A percentile compares a stretch with the other conserved stretches of the same genome.
phyloP scores from a whole-genome alignment of 257 asterid species.

The Asclepias syriaca region DNA sequence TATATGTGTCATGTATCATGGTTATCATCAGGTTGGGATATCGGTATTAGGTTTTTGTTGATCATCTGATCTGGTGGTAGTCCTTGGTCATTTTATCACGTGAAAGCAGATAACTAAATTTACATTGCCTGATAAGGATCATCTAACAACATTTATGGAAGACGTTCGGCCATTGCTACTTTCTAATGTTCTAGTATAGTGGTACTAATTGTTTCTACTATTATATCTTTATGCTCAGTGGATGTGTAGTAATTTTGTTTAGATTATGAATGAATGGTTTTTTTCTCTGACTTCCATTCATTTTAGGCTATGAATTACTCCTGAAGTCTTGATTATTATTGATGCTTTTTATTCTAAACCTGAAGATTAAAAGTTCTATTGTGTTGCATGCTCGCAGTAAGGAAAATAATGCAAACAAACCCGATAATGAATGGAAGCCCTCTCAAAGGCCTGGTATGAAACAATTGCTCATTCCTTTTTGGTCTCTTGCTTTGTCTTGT shows the following conservation, averaged over 20 bases:
- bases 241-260: neutral
- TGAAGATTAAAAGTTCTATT: neutral
- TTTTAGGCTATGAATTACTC: neutral
- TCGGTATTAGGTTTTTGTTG: neutral
- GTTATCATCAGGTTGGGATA: neutral
- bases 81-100: neutral
- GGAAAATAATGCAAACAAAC: conserved; percentile 49
- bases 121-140: neutral
- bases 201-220: neutral
- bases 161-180: no score
- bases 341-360: neutral
- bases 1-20: neutral
- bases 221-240: neutral
- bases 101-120: neutral
- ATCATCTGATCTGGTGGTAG: neutral
- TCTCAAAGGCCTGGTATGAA: conserved; percentile 71
- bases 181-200: neutral
- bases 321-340: neutral
- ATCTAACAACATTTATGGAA: neutral
- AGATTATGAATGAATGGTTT: neutral
- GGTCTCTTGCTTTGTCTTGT: neutral
- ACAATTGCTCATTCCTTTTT: neutral
- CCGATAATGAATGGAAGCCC: conserved; percentile 53
- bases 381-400: conserved; percentile 49
- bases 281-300: neutral